Percentiles rank a stretch among this genome's conserved stretches.
These are phyloP conservation scores for Tricholoma furcatifolium DNA, from an alignment of 768 basidiomycete genomes.

Conservation along the genomic window DNA sequence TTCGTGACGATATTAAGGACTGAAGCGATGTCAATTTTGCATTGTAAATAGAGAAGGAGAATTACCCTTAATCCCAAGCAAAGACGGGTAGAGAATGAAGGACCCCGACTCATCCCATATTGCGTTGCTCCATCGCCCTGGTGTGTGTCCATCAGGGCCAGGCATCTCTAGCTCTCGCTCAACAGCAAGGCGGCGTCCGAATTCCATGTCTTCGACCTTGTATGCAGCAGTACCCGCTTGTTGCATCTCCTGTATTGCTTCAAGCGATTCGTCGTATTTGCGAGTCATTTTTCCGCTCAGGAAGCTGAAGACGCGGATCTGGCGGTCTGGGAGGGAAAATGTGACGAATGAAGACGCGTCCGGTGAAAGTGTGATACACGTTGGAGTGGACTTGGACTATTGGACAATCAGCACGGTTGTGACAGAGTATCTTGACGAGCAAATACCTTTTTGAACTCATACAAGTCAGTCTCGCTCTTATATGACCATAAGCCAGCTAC, in stretches of 20 bases:
- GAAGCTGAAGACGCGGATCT: slow-evolving; percentile 93
- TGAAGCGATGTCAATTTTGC: slow-evolving; percentile 26
- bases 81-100: slow-evolving; percentile 89
- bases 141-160: slow-evolving; percentile 68
- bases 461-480: slow-evolving; percentile 90
- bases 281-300: slow-evolving; percentile 85
- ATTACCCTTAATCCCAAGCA: slow-evolving; percentile 92
- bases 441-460: slow-evolving; percentile 94
- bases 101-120: slow-evolving; percentile 99
- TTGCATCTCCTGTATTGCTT: slow-evolving; percentile 97
- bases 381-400: slow-evolving; percentile 89
- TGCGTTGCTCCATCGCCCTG: slow-evolving; percentile 81
- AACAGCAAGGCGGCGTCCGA: slow-evolving; percentile 90
- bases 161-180: slow-evolving; percentile 90
- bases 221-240: slow-evolving; percentile 93
- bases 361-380: slow-evolving; percentile 89
- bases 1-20: slow-evolving; percentile 96
- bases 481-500: slow-evolving; percentile 82
- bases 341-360: slow-evolving; percentile 88
- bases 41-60: neutral
- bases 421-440: neutral
- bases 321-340: slow-evolving; percentile 90
- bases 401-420: neutral
- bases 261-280: slow-evolving; percentile 92
- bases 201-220: slow-evolving; percentile 98